Conservation (phyloP, 164 flowering plant genomes). For the grape (Vitis vinifera) region ASM3070453v1 NC_081812.1:1828001-1828500, state of each 20-base stretch:
- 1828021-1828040: not conserved
- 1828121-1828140: conserved; percentile 95
- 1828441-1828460: too few species aligned
- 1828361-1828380: not conserved
- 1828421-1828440: too few species aligned
- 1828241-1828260: not conserved
- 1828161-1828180: conserved; percentile 75
- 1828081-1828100: not conserved
- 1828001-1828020: conserved; percentile 79
- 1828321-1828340: not conserved
- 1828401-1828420: too few species aligned
- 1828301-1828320: not conserved
- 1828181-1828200: conserved; percentile 81
- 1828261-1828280: not conserved
- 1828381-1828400: not conserved
- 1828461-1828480: too few species aligned
- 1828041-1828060: too few species aligned
- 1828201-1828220: conserved; percentile 94
- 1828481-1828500: too few species aligned
- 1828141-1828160: conserved; percentile 93
- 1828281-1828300: not conserved
- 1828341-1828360: not conserved
- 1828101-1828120: not conserved
- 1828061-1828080: too few species aligned
- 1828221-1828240: conserved; percentile 65